Base-by-base conservation (phyloP, 2,329 filamentous ascomycete species). In the Verticillium longisporum region DNA sequence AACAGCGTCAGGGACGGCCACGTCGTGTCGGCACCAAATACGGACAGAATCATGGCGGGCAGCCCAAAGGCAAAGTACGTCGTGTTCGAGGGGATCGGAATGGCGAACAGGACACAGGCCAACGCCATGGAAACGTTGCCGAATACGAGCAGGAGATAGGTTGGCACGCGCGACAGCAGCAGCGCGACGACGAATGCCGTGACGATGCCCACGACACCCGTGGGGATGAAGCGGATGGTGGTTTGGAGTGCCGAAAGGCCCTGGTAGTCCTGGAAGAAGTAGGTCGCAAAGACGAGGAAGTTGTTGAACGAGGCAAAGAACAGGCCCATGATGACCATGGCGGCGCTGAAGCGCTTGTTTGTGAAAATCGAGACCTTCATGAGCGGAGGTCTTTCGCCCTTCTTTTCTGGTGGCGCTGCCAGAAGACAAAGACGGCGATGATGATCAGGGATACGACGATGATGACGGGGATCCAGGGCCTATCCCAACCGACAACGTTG, bases 291-390 rank as follows among this genome's bases (percentile, higher is more conserved):
- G 63, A 90, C 78, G 45, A 89, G 74, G 66, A 82, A 89, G 70
- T 87, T 87, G 73, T 88, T 89, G 74, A 90, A 91, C 1, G 80
- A 77, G 18, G 83, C 81, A 67, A 88, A 90, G 74, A 89, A 90
- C 1, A 90, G 71, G 0, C 78, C 78, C 82, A 89, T 88, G 66
- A 88, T 84, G 36, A 81, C 68, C 77, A 90, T 85, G 15, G 85
- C 86, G 6, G 85, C 83, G 37, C 80, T 82, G 68, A 90, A 89
- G 6, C 78, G 79, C 5, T 73, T 70, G 69, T 82, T 87, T 50
- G 75, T 75, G 72, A 90, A 90, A 41, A 88, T 78, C 26, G 83
- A 86, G 7, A 89, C 76, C 66, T 88, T 88, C 75, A 91, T 84
- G n/a, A 90, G 75, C 0, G 88, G 87, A 0, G 79, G 75, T 0